A percentile compares a stretch with the other conserved stretches of the same genome.
phyloP scores from a whole-genome alignment of 73 alveolate species.

The Tetrahymena thermophila region DNA sequence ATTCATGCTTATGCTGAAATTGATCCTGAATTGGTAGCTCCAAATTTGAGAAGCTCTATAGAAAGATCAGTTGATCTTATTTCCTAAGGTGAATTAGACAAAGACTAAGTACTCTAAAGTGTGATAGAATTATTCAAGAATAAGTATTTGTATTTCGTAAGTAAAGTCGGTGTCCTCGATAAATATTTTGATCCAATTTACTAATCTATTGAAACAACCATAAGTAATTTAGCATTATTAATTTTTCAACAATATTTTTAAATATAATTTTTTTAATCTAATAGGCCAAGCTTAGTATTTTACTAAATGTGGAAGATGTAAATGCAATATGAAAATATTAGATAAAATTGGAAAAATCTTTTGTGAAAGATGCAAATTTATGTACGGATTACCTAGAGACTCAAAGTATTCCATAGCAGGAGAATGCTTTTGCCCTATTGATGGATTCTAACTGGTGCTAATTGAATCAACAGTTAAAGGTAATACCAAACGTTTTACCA shows the following conservation, averaged over 20 bases:
- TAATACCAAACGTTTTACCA: background rate
- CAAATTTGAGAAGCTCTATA: conserved; percentile 92
- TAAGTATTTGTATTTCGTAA: background rate
- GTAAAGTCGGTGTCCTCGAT: background rate
- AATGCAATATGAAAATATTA: background rate
- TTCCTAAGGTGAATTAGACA: conserved; percentile 84
- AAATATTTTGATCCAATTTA: background rate
- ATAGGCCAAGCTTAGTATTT: background rate
- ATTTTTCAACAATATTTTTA: background rate
- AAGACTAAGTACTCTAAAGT: background rate
- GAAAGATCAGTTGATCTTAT: conserved; percentile 83
- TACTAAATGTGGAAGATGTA: background rate
- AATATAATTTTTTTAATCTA: background rate
- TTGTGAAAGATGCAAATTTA: background rate
- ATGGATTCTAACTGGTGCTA: background rate
- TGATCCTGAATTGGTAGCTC: conserved; percentile 97
- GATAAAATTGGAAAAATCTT: background rate
- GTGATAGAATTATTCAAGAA: background rate
- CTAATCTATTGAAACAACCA: background rate
- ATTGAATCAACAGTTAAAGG: background rate
- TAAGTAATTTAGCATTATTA: background rate
- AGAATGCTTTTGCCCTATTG: background rate
- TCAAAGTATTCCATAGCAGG: background rate
- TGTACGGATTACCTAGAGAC: background rate
- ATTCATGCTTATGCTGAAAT: conserved; percentile 95